A percentile compares a stretch with the other conserved stretches of the same genome.
Evolutionary conservation across 441 rosid genomes (phyloP).

Genomic region (Populus hybrid): DNA sequence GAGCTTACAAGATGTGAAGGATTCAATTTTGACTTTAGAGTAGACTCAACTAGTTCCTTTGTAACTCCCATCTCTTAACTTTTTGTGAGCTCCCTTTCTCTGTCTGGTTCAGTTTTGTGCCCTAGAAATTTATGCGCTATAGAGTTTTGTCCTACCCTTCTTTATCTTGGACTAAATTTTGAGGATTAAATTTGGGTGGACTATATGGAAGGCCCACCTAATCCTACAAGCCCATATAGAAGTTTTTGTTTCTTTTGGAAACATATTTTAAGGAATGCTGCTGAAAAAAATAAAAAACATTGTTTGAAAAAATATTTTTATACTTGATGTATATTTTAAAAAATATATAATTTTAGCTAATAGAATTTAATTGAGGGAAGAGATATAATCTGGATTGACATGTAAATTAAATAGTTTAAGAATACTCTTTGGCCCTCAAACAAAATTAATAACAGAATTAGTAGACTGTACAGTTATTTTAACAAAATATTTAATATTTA

Average conservation of each 20-base stretch:
- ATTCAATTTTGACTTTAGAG: constrained; percentile 63
- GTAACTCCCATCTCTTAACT: constrained; percentile 57
- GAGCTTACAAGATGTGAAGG: constrained; percentile 69
- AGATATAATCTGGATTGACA: background rate
- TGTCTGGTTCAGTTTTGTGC: background rate
- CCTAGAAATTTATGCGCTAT: background rate
- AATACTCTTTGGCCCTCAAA: background rate
- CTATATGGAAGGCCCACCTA: background rate
- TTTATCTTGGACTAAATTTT: background rate
- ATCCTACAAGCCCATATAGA: constrained; percentile 5
- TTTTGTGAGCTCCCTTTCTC: constrained; percentile 11
- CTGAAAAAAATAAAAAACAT: background rate
- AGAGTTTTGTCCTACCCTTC: background rate
- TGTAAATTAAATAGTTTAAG: background rate
- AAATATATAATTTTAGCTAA: too few species aligned
- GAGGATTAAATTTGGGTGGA: constrained; percentile 16
- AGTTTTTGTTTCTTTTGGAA: too few species aligned
- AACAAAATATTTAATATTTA: too few species aligned
- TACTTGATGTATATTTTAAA: too few species aligned
- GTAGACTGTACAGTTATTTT: too few species aligned
- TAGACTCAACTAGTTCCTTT: constrained; percentile 74
- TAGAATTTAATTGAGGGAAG: background rate
- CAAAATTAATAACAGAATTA: background rate
- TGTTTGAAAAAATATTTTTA: background rate
- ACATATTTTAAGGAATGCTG: background rate